Percentiles rank a stretch among this genome's conserved stretches.
phyloP scores from a whole-genome alignment of 495 filamentous ascomycete genomes.

The Neurospora hispaniola region DNA sequence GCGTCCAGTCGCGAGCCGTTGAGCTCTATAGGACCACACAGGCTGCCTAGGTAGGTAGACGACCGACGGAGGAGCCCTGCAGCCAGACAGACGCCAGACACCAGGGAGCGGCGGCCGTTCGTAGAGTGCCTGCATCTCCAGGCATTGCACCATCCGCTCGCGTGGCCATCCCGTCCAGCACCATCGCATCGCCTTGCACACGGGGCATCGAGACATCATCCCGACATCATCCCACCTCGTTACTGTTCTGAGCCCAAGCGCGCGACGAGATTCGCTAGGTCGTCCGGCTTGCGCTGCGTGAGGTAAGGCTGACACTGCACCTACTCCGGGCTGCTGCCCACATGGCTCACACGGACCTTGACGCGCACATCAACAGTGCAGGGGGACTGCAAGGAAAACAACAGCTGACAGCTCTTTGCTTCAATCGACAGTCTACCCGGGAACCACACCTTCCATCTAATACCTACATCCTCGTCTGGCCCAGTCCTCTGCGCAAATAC shows the following conservation, averaged over 20 bases:
- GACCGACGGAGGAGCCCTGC: neutral
- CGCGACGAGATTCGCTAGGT: slow-evolving; percentile 43
- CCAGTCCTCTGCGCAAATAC: slow-evolving; percentile 25
- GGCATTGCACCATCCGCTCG: neutral
- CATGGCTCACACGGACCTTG: neutral
- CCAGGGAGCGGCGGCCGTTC: neutral
- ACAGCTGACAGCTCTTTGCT: slow-evolving; percentile 11
- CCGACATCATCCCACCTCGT: slow-evolving; percentile 6
- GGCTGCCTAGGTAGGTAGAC: neutral
- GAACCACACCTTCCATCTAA: slow-evolving; percentile 30
- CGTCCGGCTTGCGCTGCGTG: slow-evolving; percentile 66
- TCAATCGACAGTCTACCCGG: slow-evolving; percentile 34
- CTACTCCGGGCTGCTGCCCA: neutral
- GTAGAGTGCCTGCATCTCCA: neutral
- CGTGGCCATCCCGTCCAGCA: neutral
- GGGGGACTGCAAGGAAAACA: slow-evolving; percentile 1
- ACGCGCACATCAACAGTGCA: slow-evolving; percentile 2
- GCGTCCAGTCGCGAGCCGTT: neutral
- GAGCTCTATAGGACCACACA: neutral
- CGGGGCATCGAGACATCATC: slow-evolving; percentile 2
- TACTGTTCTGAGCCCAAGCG: slow-evolving; percentile 30
- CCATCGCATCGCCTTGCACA: slow-evolving; percentile 5
- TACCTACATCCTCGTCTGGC: neutral
- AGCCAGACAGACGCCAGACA: neutral
- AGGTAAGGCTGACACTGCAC: slow-evolving; percentile 33